Conservation (phyloP, 2,329 filamentous ascomycete species). For the Xylariomycetidae sp. region DNA sequence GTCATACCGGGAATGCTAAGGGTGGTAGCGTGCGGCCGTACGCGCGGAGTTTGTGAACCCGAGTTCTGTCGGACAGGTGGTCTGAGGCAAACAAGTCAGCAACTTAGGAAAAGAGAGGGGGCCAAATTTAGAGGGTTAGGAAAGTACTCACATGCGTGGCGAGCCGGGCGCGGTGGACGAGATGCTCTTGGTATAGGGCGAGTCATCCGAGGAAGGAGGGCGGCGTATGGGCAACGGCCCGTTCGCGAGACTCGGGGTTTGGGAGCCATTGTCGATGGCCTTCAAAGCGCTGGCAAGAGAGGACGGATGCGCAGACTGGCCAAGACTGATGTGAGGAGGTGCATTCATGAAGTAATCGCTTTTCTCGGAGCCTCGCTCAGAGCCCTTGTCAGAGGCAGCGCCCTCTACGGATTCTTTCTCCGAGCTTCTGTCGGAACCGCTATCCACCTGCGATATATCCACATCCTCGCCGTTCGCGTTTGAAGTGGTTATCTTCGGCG, state of each 20-base stretch:
- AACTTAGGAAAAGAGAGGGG: slow-evolving; percentile 4
- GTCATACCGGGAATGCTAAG: slow-evolving; percentile 96
- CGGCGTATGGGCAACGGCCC: slow-evolving; percentile 21
- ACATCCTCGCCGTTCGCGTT: slow-evolving; percentile 15
- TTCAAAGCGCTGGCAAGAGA: slow-evolving; percentile 36
- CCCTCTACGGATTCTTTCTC: no score
- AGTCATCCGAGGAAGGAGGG: slow-evolving; percentile 37
- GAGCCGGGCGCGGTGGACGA: slow-evolving; percentile 54
- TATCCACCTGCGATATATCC: slow-evolving; percentile 8
- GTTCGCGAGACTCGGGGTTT: no score
- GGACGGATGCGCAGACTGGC: slow-evolving; percentile 25
- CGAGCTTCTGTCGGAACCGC: no score
- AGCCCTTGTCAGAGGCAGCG: no score
- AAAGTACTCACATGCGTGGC: slow-evolving; percentile 49
- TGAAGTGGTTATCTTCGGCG: no score
- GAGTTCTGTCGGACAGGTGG: slow-evolving; percentile 67
- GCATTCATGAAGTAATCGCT: no score
- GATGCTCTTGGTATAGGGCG: slow-evolving; percentile 50
- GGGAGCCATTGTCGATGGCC: slow-evolving; percentile 37
- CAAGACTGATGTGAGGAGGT: slow-evolving; percentile 21
- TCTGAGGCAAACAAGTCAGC: slow-evolving; percentile 34
- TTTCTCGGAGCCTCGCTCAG: no score
- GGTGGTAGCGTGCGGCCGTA: slow-evolving; percentile 81
- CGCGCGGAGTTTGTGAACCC: slow-evolving; percentile 68
- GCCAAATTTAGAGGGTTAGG: slow-evolving; percentile 1